phyloP scores from a whole-genome alignment of 176 grass and related monocot genomes.

The Cenchrus fungigraminus region DNA sequence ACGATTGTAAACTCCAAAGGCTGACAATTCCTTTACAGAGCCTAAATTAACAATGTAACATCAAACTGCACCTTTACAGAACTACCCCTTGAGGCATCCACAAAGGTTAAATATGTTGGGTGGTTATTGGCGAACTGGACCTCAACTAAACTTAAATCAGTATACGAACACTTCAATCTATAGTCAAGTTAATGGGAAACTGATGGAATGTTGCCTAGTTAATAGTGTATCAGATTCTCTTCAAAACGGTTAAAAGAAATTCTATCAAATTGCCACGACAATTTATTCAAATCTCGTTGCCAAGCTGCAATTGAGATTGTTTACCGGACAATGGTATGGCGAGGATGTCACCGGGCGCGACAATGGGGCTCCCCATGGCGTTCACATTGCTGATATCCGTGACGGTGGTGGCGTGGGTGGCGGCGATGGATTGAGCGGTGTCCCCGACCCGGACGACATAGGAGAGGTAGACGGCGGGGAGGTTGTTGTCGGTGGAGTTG shows the following conservation, averaged over 20 bases:
- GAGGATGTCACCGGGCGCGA: slow-evolving; percentile 78
- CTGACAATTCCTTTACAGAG: not conserved
- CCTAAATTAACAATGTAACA: slow-evolving; percentile 25
- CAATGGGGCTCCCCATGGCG: slow-evolving; percentile 71
- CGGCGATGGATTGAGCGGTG: slow-evolving; percentile 58
- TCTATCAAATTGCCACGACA: not conserved
- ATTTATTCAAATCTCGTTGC: not conserved
- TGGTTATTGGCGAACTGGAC: not conserved
- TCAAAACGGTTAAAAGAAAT: not conserved
- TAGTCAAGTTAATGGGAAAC: not conserved
- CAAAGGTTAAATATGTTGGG: not conserved
- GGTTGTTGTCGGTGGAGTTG: slow-evolving; percentile 84
- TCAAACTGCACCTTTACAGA: slow-evolving; percentile 11
- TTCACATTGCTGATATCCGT: slow-evolving; percentile 91
- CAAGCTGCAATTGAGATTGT: not conserved
- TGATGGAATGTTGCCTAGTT: not conserved
- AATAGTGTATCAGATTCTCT: not conserved
- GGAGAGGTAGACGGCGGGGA: slow-evolving; percentile 78
- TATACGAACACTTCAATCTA: not conserved
- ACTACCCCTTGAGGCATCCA: not conserved
- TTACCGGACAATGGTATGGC: slow-evolving; percentile 84
- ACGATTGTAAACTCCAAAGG: not conserved
- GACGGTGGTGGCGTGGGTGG: slow-evolving; percentile 62
- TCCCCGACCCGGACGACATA: slow-evolving; percentile 77
- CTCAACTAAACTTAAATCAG: not conserved